Evolutionary conservation across 768 basidiomycete species (phyloP).

Genomic region (Nidula microcarpa): DNA sequence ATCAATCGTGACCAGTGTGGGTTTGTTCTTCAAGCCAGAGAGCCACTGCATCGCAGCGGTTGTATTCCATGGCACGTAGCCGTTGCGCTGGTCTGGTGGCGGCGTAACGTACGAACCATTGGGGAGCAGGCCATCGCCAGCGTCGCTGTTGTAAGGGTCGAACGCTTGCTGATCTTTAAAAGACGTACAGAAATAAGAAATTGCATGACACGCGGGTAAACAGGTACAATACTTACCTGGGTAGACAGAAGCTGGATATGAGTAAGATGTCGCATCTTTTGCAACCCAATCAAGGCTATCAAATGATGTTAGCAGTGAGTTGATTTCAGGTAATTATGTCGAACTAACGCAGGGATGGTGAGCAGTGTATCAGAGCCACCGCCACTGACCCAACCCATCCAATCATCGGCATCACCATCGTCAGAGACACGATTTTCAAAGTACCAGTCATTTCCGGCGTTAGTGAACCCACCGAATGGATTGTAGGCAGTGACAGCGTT

Average conservation of each 20-base stretch:
- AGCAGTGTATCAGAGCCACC: constrained; percentile 41
- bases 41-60: constrained; percentile 41
- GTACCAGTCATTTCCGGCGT: constrained; percentile 54
- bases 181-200: neutral
- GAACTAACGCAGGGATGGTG: constrained; percentile 47
- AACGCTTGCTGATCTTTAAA: constrained; percentile 34
- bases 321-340: neutral
- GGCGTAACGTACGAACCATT: constrained; percentile 45
- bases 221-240: constrained; percentile 27
- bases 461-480: constrained; percentile 45
- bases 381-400: constrained; percentile 43
- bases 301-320: neutral
- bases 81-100: constrained; percentile 30
- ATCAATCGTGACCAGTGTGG: constrained; percentile 44
- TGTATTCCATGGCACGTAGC: constrained; percentile 47
- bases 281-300: constrained; percentile 53
- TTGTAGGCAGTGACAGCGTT: constrained; percentile 56
- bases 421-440: constrained; percentile 49
- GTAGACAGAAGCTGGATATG: constrained; percentile 40
- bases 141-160: constrained; percentile 46
- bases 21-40: constrained; percentile 41
- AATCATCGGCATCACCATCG: constrained; percentile 41
- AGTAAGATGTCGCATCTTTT: constrained; percentile 50
- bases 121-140: constrained; percentile 45
- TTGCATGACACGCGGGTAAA: neutral